Evolutionary conservation across 176 grass and related monocot species (phyloP), one percentile per base, ranked within the genome.

Genomic region (Carex littledalei): DNA sequence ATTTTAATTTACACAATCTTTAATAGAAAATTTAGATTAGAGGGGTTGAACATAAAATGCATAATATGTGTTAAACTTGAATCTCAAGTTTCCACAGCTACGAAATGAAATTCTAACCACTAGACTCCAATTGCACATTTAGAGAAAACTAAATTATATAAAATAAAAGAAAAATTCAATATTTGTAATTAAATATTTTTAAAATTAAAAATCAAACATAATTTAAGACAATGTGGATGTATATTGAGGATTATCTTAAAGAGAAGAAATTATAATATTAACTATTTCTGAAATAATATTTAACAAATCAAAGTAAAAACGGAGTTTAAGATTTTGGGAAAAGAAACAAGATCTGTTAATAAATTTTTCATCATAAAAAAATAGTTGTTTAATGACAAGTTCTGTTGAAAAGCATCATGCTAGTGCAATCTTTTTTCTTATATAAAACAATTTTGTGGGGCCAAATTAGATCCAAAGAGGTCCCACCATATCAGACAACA

Each of bases 401-500:
- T 34, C 6, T 78, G 74, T 57, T 34, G 15, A 11, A 55, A 57
- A 57, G 26, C 1, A 17, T 81, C 79, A 81, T 81, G 59, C 9
- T 11, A 81, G 55, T 63, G 58, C n/a, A 82, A 82, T 22, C 12
- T 24, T 45, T 63, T 82, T 82, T 35, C 4, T 41, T 22, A 39
- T 22, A 39, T 7, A 56, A 47, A 83, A 67, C 39, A 53, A 50
- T 18, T 83, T 53, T 26, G 39, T 50, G 61, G 61, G 81, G 81
- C 14, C 81, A 37, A 49, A 64, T 29, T 69, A 0, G 47, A 55
- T 83, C 62, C 15, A 83, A 54, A 8, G 14, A 26, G 81, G 43
- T 11, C 58, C 81, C 34, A 83, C 81, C 21, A 54, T 49, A 83
- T 83, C 63, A 69, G 81, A 83, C 45, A 83, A 49, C 20, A 31